Conservation (phyloP, 306 rosid species). For the Trifolium subterraneum region DNA sequence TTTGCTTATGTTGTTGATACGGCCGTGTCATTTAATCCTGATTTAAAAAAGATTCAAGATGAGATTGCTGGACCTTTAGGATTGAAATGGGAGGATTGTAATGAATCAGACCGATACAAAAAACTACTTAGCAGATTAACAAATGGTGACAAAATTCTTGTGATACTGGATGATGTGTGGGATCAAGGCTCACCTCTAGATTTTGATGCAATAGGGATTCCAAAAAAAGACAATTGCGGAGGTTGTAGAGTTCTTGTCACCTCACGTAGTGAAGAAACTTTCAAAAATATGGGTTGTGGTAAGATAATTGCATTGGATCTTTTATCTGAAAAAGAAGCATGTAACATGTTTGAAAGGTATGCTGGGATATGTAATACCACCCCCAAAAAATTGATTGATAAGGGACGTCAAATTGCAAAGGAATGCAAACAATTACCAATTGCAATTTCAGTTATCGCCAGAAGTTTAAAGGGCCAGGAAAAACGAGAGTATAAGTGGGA, state of each 20-base stretch:
- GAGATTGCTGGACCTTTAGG: slow-evolving; percentile 3
- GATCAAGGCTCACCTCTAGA: background rate
- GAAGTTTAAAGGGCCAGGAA: background rate
- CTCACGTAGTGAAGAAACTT: background rate
- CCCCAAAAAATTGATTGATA: background rate
- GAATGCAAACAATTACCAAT: slow-evolving; percentile 38
- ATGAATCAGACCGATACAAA: background rate
- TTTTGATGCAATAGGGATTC: slow-evolving; percentile 23
- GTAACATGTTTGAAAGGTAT: background rate
- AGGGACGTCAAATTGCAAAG: background rate
- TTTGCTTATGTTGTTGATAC: background rate
- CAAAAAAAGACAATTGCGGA: background rate
- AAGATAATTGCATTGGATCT: background rate
- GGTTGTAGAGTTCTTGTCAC: slow-evolving; percentile 30
- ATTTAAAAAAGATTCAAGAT: background rate
- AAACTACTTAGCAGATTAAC: background rate
- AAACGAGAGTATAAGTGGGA: background rate
- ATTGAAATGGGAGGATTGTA: background rate
- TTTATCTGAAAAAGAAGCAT: background rate
- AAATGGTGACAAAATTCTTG: slow-evolving; percentile 11
- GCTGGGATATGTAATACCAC: background rate
- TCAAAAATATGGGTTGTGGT: background rate
- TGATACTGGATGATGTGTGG: slow-evolving; percentile 44
- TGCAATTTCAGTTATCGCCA: slow-evolving; percentile 22
- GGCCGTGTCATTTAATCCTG: background rate